Base-by-base conservation (phyloP, 106 monocot species). In the Dioscorea dumetorum region DNA sequence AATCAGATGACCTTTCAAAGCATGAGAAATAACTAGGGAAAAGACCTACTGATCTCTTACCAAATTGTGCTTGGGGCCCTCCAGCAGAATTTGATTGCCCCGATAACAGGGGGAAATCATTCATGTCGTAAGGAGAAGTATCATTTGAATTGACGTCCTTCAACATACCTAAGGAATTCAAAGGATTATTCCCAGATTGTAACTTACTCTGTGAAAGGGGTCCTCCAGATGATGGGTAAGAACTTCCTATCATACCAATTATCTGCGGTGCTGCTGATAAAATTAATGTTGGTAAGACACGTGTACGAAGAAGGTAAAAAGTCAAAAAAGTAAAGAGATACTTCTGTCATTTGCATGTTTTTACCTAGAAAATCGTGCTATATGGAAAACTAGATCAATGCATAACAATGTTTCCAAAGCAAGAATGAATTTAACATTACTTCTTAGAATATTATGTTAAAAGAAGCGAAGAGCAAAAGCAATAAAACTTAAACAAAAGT, bases 21-120 rank as follows among this genome's bases (percentile, higher is more conserved):
- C 49, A 74, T 51, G 10, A 17, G 16, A 56, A 22, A 16, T 24
- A 51, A 64, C n/a, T 41, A 41, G 41, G 41, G 12, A 15, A 57
- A 63, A 2, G 13, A 0, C 48, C 48, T n/a, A 53, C 20, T 12
- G 41, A 41, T 12, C 18, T 84, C 5, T 61, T 61, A 95, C 97
- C 88, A 56, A 87, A 70, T 75, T 97, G 97, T 8, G 88, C 86
- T 78, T 92, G 97, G n/a, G 84, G 72, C 15, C 95, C 91, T 66
- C 97, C 92, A 34, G 89, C 81, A 69, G 97, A 97, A 85, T 61
- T 97, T 68, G 97, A 91, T 52, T 92, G 76, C 33, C 88, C 92
- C 74, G 78, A 80, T 74, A 97, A 75, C 74, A 89, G 91, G 63
- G 97, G 97, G 77, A 97, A 97, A 82, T 97, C 97, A 79, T 87